Evolutionary conservation across 2,329 filamentous ascomycete genomes (phyloP).

Genomic region (Hymenoscyphus fructigenus): DNA sequence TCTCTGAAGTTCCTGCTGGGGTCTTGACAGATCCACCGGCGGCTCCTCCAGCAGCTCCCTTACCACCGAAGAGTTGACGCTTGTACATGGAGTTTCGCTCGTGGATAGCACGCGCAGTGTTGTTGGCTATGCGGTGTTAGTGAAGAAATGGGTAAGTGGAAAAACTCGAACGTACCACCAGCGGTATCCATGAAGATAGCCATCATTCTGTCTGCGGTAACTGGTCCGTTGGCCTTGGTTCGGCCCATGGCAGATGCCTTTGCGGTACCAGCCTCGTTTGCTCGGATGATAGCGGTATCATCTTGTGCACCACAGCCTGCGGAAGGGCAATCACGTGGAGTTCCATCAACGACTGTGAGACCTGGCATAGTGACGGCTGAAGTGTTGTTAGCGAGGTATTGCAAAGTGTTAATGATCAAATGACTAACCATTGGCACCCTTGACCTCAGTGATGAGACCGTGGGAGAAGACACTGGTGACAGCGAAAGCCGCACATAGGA

Average conservation of each 20-base stretch:
- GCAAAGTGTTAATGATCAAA: not conserved
- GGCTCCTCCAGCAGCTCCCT: constrained; percentile 14
- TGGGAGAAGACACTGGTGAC: constrained; percentile 49
- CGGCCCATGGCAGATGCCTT: constrained; percentile 62
- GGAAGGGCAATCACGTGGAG: constrained; percentile 63
- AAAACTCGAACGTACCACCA: constrained; percentile 27
- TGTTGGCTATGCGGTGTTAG: constrained; percentile 32
- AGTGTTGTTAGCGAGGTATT: constrained; percentile 4
- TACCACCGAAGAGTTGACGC: constrained; percentile 34
- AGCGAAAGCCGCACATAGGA: constrained; percentile 45
- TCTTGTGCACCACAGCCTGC: constrained; percentile 64
- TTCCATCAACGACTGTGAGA: constrained; percentile 62
- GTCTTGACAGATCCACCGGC: constrained; percentile 46
- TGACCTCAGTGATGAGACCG: constrained; percentile 53
- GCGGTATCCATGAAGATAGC: constrained; percentile 55
- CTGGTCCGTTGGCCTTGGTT: constrained; percentile 55
- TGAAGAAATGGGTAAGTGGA: not conserved
- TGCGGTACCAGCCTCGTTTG: constrained; percentile 54
- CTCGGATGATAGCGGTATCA: constrained; percentile 69
- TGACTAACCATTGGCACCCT: constrained; percentile 53
- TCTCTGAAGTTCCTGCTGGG: constrained; percentile 47
- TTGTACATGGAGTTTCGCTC: constrained; percentile 55
- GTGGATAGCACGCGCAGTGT: constrained; percentile 71
- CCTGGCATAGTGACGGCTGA: constrained; percentile 58
- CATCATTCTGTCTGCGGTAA: constrained; percentile 58